Conservation (phyloP, 306 rosid species). For the Comarum palustre region DNA sequence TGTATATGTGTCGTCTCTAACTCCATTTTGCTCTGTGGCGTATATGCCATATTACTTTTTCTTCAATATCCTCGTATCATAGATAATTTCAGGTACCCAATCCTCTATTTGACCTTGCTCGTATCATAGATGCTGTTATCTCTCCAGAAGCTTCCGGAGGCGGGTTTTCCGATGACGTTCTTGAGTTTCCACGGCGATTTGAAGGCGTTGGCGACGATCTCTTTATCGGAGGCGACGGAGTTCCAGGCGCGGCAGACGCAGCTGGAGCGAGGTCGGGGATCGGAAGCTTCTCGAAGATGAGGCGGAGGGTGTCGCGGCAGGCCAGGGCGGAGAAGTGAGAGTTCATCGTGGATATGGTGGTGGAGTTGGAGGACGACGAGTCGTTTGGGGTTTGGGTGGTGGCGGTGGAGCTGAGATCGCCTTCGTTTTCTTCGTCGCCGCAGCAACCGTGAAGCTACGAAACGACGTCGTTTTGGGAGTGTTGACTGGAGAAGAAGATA, state of each 20-base stretch:
- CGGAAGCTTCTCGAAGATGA: conserved; percentile 71
- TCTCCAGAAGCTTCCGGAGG: conserved; percentile 90
- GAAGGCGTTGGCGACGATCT: conserved; percentile 52
- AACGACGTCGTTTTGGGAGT: neutral
- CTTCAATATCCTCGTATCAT: neutral
- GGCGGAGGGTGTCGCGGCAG: conserved; percentile 72
- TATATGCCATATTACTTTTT: neutral
- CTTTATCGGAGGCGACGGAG: conserved; percentile 79
- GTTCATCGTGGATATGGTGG: conserved; percentile 58
- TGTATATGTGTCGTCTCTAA: neutral
- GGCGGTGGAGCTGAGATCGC: conserved; percentile 31
- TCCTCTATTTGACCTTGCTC: conserved; percentile 78
- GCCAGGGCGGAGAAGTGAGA: conserved; percentile 67
- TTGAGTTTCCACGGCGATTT: conserved; percentile 68
- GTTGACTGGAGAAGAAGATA: neutral
- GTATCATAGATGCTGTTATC: conserved; percentile 65
- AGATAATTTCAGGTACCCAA: conserved; percentile 34
- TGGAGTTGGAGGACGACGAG: neutral
- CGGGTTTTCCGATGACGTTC: conserved; percentile 54
- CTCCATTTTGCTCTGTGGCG: neutral
- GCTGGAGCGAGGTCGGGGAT: conserved; percentile 65
- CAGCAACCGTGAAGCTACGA: too few relatives aligned
- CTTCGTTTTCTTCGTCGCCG: conserved; percentile 56
- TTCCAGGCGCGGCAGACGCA: conserved; percentile 86
- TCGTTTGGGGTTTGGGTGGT: conserved; percentile 13